These are phyloP conservation scores for Boletus barrowsii DNA, from an alignment of 768 basidiomycete genomes.

Conservation along the genomic window DNA sequence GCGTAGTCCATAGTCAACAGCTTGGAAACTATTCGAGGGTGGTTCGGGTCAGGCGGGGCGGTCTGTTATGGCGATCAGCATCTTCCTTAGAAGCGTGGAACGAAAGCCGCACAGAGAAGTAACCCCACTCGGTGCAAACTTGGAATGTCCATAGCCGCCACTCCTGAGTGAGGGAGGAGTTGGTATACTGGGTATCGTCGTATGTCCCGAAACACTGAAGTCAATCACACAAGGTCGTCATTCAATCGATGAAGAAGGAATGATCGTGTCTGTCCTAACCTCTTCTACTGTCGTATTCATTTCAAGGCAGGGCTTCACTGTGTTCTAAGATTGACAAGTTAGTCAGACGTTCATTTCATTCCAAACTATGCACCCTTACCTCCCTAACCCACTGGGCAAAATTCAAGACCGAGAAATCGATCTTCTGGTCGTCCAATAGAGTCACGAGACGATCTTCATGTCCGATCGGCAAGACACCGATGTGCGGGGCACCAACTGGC, in stretches of 20 bases:
- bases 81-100: not conserved
- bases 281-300: slow-evolving; percentile 44
- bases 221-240: not conserved
- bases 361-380: slow-evolving; percentile 34
- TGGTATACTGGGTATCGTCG: slow-evolving; percentile 62
- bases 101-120: slow-evolving; percentile 61
- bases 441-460: slow-evolving; percentile 47
- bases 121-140: slow-evolving; percentile 96
- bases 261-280: slow-evolving; percentile 32
- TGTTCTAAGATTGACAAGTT: slow-evolving; percentile 36
- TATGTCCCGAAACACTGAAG: slow-evolving; percentile 83
- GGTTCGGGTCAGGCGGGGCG: slow-evolving; percentile 64
- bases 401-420: slow-evolving; percentile 63
- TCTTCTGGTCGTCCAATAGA: slow-evolving; percentile 42
- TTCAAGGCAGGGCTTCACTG: slow-evolving; percentile 57
- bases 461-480: slow-evolving; percentile 44
- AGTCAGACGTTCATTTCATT: not conserved
- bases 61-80: slow-evolving; percentile 41
- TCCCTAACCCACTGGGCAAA: slow-evolving; percentile 78
- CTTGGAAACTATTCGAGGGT: slow-evolving; percentile 77
- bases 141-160: slow-evolving; percentile 93
- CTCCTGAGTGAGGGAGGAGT: slow-evolving; percentile 58
- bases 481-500: slow-evolving; percentile 34
- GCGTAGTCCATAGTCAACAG: slow-evolving; percentile 71
- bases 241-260: not conserved